phyloP scores from a whole-genome alignment of 306 rosid species.

The Inga oerstediana region DNA sequence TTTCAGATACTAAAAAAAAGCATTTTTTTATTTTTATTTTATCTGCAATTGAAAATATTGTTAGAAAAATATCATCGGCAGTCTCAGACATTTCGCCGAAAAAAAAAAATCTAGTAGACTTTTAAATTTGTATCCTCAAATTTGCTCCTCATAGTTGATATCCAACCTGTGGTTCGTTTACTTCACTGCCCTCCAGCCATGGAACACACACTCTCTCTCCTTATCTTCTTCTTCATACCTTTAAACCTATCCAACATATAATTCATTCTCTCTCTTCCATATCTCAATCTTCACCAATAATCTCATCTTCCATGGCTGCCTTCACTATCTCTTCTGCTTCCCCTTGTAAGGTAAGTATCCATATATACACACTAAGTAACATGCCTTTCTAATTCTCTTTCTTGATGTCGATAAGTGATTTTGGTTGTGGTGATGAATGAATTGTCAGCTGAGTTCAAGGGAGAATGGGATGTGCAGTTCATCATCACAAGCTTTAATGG shows the following conservation, averaged over 20 bases:
- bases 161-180: constrained; percentile 31
- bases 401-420: too few relatives aligned
- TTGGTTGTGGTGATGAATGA: neutral
- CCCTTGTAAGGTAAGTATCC: constrained; percentile 46
- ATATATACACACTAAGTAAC: neutral
- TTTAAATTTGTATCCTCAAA: neutral
- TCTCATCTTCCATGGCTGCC: constrained; percentile 13
- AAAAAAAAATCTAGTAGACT: neutral
- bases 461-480: constrained; percentile 50
- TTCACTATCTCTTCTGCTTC: constrained; percentile 18
- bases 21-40: neutral
- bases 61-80: neutral
- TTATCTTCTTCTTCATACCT: constrained; percentile 32
- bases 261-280: constrained; percentile 9
- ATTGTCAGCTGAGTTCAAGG: constrained; percentile 43
- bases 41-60: neutral
- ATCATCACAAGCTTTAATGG: constrained; percentile 43
- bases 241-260: neutral
- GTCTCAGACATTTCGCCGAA: neutral
- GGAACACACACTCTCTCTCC: constrained; percentile 16
- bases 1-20: neutral
- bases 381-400: neutral
- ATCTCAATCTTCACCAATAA: neutral
- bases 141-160: neutral
- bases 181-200: constrained; percentile 8